phyloP scores from a whole-genome alignment of 768 basidiomycete genomes.

The Hericium rajendrae region DNA sequence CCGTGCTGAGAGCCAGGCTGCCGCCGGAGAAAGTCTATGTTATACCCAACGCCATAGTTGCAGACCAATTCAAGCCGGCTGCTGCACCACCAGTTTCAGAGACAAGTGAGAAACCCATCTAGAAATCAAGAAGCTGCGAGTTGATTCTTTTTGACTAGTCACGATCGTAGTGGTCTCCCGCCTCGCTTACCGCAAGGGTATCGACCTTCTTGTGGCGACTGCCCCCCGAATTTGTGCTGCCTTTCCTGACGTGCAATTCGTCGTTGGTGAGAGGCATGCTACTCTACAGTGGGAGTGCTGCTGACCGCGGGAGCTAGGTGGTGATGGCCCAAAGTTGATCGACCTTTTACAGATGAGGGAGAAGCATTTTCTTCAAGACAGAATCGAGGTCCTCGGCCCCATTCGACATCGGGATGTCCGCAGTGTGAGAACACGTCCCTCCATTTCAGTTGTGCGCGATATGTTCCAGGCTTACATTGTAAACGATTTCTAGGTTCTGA shows the following conservation, averaged over 20 bases:
- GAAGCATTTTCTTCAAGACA: conserved; percentile 79
- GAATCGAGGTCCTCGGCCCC: conserved; percentile 82
- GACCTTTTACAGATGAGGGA: conserved; percentile 95
- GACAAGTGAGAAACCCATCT: conserved; percentile 36
- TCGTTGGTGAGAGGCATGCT: conserved; percentile 51
- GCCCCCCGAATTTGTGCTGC: conserved; percentile 81
- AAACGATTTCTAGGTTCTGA: conserved; percentile 51
- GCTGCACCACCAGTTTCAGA: conserved; percentile 34
- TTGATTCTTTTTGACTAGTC: conserved; percentile 36
- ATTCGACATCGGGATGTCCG: conserved; percentile 78
- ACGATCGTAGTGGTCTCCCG: conserved; percentile 88
- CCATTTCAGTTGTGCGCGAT: neutral
- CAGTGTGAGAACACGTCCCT: conserved; percentile 27
- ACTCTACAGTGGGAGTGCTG: neutral
- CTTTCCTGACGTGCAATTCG: conserved; percentile 81
- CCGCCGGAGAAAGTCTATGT: conserved; percentile 64
- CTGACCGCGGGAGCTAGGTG: conserved; percentile 40
- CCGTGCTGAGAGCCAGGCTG: conserved; percentile 77
- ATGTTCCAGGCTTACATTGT: too few relatives aligned
- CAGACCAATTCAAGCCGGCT: conserved; percentile 75
- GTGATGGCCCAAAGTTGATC: conserved; percentile 91
- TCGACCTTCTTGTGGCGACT: conserved; percentile 89
- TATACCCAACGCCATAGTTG: conserved; percentile 86
- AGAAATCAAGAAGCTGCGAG: neutral
- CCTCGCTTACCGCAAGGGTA: conserved; percentile 90